A percentile compares a stretch with the other conserved stretches of the same genome.
phyloP scores from a whole-genome alignment of 1,284 basidiomycete species.

The Neolentinus lepideus region DNA sequence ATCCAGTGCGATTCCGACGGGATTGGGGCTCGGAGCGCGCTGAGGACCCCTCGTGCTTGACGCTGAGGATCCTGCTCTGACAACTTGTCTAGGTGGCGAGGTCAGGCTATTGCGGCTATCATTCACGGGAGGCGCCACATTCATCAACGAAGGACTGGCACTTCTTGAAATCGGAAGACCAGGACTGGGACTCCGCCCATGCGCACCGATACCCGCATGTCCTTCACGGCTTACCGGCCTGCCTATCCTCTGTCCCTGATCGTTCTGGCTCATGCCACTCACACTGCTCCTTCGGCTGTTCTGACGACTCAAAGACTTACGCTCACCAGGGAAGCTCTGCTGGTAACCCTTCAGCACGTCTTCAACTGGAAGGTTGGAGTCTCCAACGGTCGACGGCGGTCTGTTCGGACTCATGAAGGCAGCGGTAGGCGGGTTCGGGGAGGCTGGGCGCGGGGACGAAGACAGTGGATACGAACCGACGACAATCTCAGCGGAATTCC shows the following conservation, averaged over 20 bases:
- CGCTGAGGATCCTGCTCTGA: constrained; percentile 7
- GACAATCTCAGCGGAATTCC: constrained; percentile 60
- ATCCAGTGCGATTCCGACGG: constrained; percentile 73
- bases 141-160: constrained; percentile 32
- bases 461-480: constrained; percentile 62
- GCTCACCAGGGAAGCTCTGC: constrained; percentile 85
- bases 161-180: constrained; percentile 38
- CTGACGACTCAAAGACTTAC: constrained; percentile 43
- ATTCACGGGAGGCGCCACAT: constrained; percentile 5
- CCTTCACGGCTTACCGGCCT: constrained; percentile 55
- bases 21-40: constrained; percentile 30
- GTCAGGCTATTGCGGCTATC: constrained; percentile 15
- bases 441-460: constrained; percentile 53
- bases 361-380: constrained; percentile 38
- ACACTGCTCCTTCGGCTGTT: constrained; percentile 30
- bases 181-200: constrained; percentile 60
- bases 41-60: constrained; percentile 9
- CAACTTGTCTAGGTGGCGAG: constrained; percentile 3
- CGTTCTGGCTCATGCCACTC: constrained; percentile 20
- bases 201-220: constrained; percentile 74
- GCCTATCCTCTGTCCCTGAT: constrained; percentile 26
- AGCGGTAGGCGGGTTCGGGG: constrained; percentile 64
- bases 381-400: constrained; percentile 34
- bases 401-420: constrained; percentile 69
- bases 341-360: constrained; percentile 76